Evolutionary conservation across 2,329 filamentous ascomycete genomes (phyloP).

Genomic region (Exophiala aquamarina): DNA sequence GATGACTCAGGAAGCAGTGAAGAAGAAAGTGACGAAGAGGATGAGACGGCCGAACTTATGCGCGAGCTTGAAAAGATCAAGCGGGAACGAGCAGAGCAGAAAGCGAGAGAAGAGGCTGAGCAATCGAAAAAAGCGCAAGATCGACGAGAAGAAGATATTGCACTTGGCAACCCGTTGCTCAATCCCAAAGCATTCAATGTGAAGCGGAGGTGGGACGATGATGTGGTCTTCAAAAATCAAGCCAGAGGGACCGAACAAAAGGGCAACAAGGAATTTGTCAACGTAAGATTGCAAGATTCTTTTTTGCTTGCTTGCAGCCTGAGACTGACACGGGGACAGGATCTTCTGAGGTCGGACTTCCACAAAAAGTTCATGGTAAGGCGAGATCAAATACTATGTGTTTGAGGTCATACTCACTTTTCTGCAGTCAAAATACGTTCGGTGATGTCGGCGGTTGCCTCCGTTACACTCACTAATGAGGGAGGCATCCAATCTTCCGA

Average conservation of each 20-base stretch:
- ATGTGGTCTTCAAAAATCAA: slow-evolving; percentile 99
- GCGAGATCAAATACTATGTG: not conserved
- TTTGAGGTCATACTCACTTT: slow-evolving; percentile 16
- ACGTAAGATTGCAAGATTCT: slow-evolving; percentile 57
- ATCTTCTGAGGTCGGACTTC: slow-evolving; percentile 91
- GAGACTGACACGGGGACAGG: slow-evolving; percentile 47
- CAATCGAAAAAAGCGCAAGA: slow-evolving; percentile 79
- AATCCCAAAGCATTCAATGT: slow-evolving; percentile 87
- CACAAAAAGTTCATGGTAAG: slow-evolving; percentile 92
- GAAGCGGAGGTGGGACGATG: slow-evolving; percentile 89
- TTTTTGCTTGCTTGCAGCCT: not conserved
- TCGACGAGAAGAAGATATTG: slow-evolving; percentile 82
- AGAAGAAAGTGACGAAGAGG: slow-evolving; percentile 70
- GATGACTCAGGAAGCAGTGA: slow-evolving; percentile 62
- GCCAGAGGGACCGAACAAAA: slow-evolving; percentile 91
- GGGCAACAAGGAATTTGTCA: slow-evolving; percentile 92
- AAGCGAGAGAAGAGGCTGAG: slow-evolving; percentile 79
- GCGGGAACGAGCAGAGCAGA: slow-evolving; percentile 76
- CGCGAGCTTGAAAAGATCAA: slow-evolving; percentile 94
- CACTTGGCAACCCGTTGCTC: slow-evolving; percentile 85
- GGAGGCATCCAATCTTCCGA: no score
- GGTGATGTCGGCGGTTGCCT: slow-evolving; percentile 32
- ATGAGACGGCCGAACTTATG: slow-evolving; percentile 85
- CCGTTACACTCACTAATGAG: not conserved
- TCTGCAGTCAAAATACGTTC: slow-evolving; percentile 49